These are phyloP conservation scores for Nadsonia fulvescens DNA, from an alignment of 805 yeast genomes.

Conservation along the genomic window DNA sequence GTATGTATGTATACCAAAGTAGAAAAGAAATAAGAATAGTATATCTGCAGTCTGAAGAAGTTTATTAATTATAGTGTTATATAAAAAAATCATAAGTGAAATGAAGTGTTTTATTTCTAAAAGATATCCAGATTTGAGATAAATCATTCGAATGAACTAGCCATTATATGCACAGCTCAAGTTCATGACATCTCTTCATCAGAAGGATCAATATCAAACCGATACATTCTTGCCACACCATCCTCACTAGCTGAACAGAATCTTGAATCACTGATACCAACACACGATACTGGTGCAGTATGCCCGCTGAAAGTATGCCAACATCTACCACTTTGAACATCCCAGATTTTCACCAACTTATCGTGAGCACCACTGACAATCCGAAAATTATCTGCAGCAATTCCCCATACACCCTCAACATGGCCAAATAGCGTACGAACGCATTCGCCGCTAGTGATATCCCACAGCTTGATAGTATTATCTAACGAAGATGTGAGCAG, in stretches of 20 bases:
- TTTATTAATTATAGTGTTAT: too few relatives aligned
- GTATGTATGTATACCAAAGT: too few relatives aligned
- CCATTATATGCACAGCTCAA: too few relatives aligned
- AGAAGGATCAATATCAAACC: too few relatives aligned
- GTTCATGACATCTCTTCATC: too few relatives aligned
- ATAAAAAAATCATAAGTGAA: too few relatives aligned
- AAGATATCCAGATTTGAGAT: too few relatives aligned
- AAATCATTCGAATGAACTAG: too few relatives aligned
- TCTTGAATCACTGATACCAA: slow-evolving; percentile 74
- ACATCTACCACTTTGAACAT: slow-evolving; percentile 82
- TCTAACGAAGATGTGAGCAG: slow-evolving; percentile 75
- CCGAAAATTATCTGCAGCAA: slow-evolving; percentile 89
- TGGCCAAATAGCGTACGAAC: slow-evolving; percentile 93
- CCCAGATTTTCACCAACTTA: slow-evolving; percentile 83
- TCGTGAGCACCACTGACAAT: slow-evolving; percentile 93
- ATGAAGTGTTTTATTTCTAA: too few relatives aligned
- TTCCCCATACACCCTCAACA: slow-evolving; percentile 95
- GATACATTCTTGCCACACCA: slow-evolving; percentile 72
- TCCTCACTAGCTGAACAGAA: slow-evolving; percentile 81
- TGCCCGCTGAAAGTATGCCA: slow-evolving; percentile 82
- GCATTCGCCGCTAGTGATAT: slow-evolving; percentile 69
- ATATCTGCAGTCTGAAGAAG: too few relatives aligned
- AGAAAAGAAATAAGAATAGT: too few relatives aligned
- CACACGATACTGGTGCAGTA: slow-evolving; percentile 35
- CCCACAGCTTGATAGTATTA: slow-evolving; percentile 88